These are phyloP conservation scores for Boletus tylopilopsis DNA, from an alignment of 768 basidiomycete genomes.

Conservation along the genomic window DNA sequence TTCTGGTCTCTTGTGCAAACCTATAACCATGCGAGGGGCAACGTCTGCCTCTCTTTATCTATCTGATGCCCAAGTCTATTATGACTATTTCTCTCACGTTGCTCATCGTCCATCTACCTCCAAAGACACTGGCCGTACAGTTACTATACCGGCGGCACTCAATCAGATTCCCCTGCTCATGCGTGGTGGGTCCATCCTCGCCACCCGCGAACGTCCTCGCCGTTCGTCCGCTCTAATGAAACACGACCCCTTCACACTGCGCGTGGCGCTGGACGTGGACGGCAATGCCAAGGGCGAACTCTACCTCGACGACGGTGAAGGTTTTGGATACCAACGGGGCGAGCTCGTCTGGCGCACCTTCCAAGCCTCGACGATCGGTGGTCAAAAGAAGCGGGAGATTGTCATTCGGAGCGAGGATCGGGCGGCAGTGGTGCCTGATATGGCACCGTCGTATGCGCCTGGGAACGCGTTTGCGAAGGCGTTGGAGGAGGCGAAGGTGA, in stretches of 20 bases:
- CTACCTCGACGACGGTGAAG: slow-evolving; percentile 93
- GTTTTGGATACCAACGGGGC: slow-evolving; percentile 71
- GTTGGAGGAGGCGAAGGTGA: slow-evolving; percentile 50
- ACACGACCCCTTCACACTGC: slow-evolving; percentile 88
- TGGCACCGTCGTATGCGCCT: slow-evolving; percentile 46
- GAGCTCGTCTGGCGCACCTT: slow-evolving; percentile 84
- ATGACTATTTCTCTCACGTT: slow-evolving; percentile 80
- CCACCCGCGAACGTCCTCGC: slow-evolving; percentile 84
- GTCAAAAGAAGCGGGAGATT: slow-evolving; percentile 33
- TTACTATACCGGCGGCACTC: slow-evolving; percentile 79
- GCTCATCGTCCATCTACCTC: slow-evolving; percentile 59
- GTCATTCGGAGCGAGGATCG: slow-evolving; percentile 51
- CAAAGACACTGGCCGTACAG: slow-evolving; percentile 47
- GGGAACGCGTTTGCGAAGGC: slow-evolving; percentile 66
- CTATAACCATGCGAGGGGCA: slow-evolving; percentile 72
- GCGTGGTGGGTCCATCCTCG: slow-evolving; percentile 86
- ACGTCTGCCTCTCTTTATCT: slow-evolving; percentile 76
- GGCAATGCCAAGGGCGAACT: slow-evolving; percentile 72
- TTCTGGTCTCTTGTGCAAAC: slow-evolving; percentile 88
- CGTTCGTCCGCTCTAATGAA: slow-evolving; percentile 86
- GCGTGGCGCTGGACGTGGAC: slow-evolving; percentile 67
- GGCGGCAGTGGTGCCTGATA: slow-evolving; percentile 51
- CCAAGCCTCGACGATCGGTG: slow-evolving; percentile 43
- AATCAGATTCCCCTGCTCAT: slow-evolving; percentile 80
- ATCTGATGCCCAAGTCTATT: slow-evolving; percentile 89